Conservation (phyloP, 495 filamentous ascomycete species). For the Jackrogersella multiformis region DNA sequence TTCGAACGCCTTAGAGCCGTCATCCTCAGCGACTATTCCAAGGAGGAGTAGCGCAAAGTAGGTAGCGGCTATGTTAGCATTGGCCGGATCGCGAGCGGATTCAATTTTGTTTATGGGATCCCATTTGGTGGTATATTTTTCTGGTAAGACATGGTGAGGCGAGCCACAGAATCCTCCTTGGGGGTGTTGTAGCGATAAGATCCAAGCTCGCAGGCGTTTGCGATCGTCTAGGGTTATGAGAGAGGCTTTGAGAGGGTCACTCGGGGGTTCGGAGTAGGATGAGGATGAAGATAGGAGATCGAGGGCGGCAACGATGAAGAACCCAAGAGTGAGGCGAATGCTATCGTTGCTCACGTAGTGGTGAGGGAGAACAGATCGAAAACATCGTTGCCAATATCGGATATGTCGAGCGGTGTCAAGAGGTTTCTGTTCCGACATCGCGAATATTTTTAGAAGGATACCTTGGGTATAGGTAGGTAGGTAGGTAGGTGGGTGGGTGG, state of each 20-base stretch:
- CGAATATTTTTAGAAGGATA: no score
- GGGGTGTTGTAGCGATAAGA: constrained; percentile 81
- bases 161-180: constrained; percentile 82
- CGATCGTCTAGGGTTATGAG: constrained; percentile 51
- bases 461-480: no score
- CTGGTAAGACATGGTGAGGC: constrained; percentile 60
- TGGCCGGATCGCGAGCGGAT: constrained; percentile 69
- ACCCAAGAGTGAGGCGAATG: constrained; percentile 87
- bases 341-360: constrained; percentile 87
- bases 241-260: constrained; percentile 29
- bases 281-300: constrained; percentile 52
- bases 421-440: constrained; percentile 49
- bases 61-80: constrained; percentile 84
- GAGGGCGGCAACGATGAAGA: constrained; percentile 71
- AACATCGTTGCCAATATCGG: constrained; percentile 91
- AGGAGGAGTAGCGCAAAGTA: constrained; percentile 85
- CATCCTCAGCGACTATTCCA: constrained; percentile 76
- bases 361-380: constrained; percentile 80
- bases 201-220: constrained; percentile 50
- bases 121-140: constrained; percentile 47
- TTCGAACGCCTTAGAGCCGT: constrained; percentile 54
- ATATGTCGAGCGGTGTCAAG: constrained; percentile 79
- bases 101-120: constrained; percentile 45
- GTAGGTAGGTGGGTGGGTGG: no score
- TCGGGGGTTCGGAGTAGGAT: constrained; percentile 26